These are phyloP conservation scores for Trametes punicea DNA, from an alignment of 768 basidiomycete genomes.

Conservation along the genomic window DNA sequence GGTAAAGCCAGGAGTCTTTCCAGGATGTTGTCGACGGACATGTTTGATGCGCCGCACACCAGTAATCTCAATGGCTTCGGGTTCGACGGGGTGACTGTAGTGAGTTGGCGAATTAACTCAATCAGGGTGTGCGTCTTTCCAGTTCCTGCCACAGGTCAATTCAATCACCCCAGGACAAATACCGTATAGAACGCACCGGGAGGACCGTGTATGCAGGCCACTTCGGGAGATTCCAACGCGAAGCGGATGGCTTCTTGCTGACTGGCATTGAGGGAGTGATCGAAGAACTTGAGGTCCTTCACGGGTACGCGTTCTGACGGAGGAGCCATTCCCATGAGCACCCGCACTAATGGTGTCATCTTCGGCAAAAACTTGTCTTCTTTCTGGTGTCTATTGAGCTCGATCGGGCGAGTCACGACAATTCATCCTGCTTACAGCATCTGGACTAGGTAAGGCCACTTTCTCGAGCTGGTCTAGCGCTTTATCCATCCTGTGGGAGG, in stretches of 20 bases:
- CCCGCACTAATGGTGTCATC: constrained; percentile 53
- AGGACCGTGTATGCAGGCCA: constrained; percentile 96
- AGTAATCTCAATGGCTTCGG: constrained; percentile 62
- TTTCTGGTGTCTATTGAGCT: constrained; percentile 23
- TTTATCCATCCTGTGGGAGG: constrained; percentile 71
- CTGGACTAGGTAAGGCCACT: constrained; percentile 26
- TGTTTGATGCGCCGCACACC: constrained; percentile 90
- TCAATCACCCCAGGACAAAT: background rate
- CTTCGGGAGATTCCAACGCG: constrained; percentile 73
- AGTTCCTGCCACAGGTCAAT: constrained; percentile 48
- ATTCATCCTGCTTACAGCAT: constrained; percentile 11
- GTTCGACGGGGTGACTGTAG: constrained; percentile 43
- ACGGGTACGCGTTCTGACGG: constrained; percentile 41
- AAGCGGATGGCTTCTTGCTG: constrained; percentile 84
- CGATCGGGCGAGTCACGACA: background rate
- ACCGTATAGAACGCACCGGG: constrained; percentile 56
- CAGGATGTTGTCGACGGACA: constrained; percentile 95
- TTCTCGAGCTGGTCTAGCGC: constrained; percentile 67
- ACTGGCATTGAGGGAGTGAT: constrained; percentile 72
- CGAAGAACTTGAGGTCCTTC: constrained; percentile 60
- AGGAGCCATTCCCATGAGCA: constrained; percentile 64
- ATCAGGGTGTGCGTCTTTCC: constrained; percentile 97
- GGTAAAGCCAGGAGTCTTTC: constrained; percentile 75
- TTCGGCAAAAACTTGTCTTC: constrained; percentile 43
- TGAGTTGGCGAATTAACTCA: constrained; percentile 86